Conservation (phyloP, 805 yeast species). For the Lachancea thermotolerans region DNA sequence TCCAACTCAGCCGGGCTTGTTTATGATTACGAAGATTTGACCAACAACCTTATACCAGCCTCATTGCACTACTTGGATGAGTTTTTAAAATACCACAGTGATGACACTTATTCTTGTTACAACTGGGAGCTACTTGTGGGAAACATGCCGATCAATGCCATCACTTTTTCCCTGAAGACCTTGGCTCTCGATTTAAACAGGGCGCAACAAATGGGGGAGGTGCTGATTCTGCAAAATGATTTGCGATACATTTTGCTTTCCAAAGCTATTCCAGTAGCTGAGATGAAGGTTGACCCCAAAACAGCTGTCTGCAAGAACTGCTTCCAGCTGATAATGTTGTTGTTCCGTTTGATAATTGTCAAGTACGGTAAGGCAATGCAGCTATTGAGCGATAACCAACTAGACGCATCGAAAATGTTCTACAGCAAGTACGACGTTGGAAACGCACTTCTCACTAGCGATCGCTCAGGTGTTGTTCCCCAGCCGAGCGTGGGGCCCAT, state of each 20-base stretch:
- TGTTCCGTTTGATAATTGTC: conserved; percentile 29
- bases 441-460: conserved; percentile 1
- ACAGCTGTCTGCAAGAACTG: conserved; percentile 31
- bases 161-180: conserved; percentile 45
- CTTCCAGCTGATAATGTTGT: conserved; percentile 28
- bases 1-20: conserved; percentile 2
- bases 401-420: conserved; percentile 3
- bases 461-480: conserved; percentile 7
- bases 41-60: conserved; percentile 49
- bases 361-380: conserved; percentile 16
- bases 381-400: background rate
- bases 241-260: conserved; percentile 28
- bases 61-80: conserved; percentile 50
- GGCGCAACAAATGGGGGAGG: conserved; percentile 13
- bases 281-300: conserved; percentile 30
- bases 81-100: conserved; percentile 44
- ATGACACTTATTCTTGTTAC: conserved; percentile 42
- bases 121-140: conserved; percentile 53
- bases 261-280: conserved; percentile 29
- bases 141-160: conserved; percentile 55
- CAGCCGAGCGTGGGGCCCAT: conserved; percentile 7
- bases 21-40: conserved; percentile 46
- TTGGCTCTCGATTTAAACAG: conserved; percentile 46
- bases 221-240: conserved; percentile 32
- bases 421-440: conserved; percentile 10